phyloP scores from a whole-genome alignment of 139 green algal species.

The Tetradesmus lagerheimii region DNA sequence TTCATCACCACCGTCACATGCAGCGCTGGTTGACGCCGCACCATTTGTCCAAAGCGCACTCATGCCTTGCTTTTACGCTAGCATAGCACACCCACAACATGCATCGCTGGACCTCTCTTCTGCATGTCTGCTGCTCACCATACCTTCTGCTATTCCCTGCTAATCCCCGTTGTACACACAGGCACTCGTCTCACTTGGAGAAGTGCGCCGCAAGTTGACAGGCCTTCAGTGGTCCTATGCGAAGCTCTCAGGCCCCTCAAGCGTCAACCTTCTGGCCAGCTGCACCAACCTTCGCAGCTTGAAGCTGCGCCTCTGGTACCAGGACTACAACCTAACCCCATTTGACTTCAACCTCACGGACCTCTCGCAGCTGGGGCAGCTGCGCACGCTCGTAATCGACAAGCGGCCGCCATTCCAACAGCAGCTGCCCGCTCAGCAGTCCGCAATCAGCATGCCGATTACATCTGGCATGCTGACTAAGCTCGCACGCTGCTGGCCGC shows the following conservation, averaged over 20 bases:
- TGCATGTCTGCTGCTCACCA: too few species aligned
- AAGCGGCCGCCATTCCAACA: conserved; percentile 51
- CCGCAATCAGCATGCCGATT: conserved; percentile 20
- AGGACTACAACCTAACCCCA: conserved; percentile 37
- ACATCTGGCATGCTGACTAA: neutral
- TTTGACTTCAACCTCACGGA: conserved; percentile 18
- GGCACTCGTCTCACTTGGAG: conserved; percentile 28
- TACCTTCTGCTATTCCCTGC: neutral
- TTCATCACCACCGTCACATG: too few species aligned
- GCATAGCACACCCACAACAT: too few species aligned
- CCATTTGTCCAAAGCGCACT: too few species aligned
- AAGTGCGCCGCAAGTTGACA: conserved; percentile 15
- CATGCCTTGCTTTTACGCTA: too few species aligned
- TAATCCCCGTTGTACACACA: neutral
- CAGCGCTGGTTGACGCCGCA: too few species aligned
- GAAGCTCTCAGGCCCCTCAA: conserved; percentile 34
- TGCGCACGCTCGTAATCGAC: conserved; percentile 30
- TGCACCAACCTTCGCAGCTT: conserved; percentile 36
- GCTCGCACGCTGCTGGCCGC: neutral
- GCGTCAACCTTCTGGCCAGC: conserved; percentile 13
- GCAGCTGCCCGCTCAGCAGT: conserved; percentile 46
- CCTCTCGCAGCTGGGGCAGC: neutral
- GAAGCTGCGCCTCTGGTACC: conserved; percentile 47
- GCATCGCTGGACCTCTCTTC: too few species aligned
- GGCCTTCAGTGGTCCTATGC: conserved; percentile 49